Base-by-base conservation (phyloP, 1,139 yeast genomes). In the Sugiyamaella paludigena region DNA sequence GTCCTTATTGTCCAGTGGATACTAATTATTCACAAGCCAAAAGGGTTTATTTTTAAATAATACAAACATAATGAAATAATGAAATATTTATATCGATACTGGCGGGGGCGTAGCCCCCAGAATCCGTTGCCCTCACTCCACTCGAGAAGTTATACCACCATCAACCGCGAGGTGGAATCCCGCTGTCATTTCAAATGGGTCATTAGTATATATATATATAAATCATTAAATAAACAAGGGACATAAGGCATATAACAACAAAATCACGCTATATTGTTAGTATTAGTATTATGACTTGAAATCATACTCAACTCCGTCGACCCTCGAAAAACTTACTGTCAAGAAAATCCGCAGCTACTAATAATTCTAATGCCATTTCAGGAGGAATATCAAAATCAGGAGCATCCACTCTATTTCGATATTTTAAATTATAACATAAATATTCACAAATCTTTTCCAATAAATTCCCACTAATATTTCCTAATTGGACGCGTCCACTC, bases 351-450 rank as follows among this genome's bases (percentile, higher is more conserved):
- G 98, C 96, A 31, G 95, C 95, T 35, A 92, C 94, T 43, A 92
- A 70, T 58, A 92, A 71, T 62, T 92, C 98, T 57, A 92, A 73
- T 0, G 98, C 96, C 78, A 91, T 79, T 59, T 88, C 97, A 0
- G 98, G 92, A 0, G 98, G 97, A 1, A 92, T 81, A 41, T 85
- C 84, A 66, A 92, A 92, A 53, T 87, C 94, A 0, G 96, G 95
- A 9, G 87, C 80, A 45, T 77, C 80, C 0, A 78, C 80, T 37
- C 72, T 74, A 50, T 82, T 86, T 55, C 74, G 78, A 63, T 86
- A 87, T 60, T 86, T 84, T 57, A 75, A 69, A 59, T 87, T 81
- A 64, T 87, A 91, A 64, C 87, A 83, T 36, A 92, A 69, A 61
- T 92, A 92, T 58, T 92, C 98, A 40, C 88, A 86, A 16, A 91